Evolutionary conservation across 495 filamentous ascomycete genomes (phyloP).

Genomic region (Penicillium coprophilum): DNA sequence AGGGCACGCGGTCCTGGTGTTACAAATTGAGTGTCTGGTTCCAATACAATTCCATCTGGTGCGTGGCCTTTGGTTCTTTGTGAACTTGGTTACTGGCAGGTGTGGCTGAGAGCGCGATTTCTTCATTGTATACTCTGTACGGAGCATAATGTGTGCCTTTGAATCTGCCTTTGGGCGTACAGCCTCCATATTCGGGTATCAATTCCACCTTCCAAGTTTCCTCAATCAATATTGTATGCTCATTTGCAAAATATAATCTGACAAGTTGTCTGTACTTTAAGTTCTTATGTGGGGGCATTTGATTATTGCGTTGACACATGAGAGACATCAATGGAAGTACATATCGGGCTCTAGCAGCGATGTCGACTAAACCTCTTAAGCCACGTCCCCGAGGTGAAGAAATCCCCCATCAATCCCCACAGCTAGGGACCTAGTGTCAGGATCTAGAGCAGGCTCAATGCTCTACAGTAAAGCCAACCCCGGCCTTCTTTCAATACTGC

Average conservation of each 20-base stretch:
- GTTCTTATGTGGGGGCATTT: not conserved
- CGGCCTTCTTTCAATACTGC: not conserved
- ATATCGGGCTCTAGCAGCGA: not conserved
- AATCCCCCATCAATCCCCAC: not conserved
- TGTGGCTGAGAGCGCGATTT: not conserved
- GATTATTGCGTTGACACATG: not conserved
- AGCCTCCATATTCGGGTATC: not conserved
- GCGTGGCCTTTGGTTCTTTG: not conserved
- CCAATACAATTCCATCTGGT: not conserved
- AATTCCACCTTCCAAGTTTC: not conserved
- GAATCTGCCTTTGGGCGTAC: not conserved
- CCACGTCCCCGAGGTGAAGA: not conserved
- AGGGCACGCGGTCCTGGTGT: conserved; percentile 3
- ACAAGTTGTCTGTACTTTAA: not conserved
- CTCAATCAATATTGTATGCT: not conserved
- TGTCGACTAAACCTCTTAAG: not conserved
- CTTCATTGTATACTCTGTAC: not conserved
- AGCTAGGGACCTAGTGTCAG: not conserved
- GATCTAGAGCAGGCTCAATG: not conserved
- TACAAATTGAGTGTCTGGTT: not conserved
- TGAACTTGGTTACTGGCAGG: not conserved
- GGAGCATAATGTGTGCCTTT: not conserved
- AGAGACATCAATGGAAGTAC: not conserved
- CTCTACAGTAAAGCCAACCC: not conserved
- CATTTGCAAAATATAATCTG: not conserved